These are phyloP conservation scores for Eruca vesicaria DNA, from an alignment of 441 rosid species.

Conservation along the genomic window DNA sequence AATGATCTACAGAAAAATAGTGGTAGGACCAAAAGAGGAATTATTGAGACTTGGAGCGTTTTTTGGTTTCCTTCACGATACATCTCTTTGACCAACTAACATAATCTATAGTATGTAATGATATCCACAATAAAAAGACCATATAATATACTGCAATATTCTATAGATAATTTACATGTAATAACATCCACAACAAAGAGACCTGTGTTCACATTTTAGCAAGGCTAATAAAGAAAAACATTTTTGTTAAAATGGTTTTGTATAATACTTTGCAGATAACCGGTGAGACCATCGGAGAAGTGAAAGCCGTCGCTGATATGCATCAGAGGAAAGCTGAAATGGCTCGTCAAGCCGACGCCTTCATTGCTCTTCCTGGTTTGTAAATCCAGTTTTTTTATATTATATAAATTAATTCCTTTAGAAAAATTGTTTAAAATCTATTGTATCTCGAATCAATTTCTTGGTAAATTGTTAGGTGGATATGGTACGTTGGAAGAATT, in stretches of 20 bases:
- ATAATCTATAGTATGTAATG: not conserved
- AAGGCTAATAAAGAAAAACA: not conserved
- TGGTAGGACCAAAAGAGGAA: conserved; percentile 39
- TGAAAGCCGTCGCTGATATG: conserved; percentile 65
- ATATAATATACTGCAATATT: not conserved
- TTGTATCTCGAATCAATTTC: not conserved
- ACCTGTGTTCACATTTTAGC: conserved; percentile 25
- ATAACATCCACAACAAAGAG: not conserved
- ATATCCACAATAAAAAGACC: not conserved
- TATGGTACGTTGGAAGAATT: conserved; percentile 76
- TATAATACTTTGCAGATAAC: conserved; percentile 43
- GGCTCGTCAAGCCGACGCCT: conserved; percentile 75
- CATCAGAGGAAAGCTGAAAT: conserved; percentile 79
- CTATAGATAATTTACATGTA: not conserved
- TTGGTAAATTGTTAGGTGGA: conserved; percentile 47
- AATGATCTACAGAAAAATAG: conserved; percentile 32
- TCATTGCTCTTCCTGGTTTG: conserved; percentile 76
- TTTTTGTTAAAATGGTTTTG: not conserved
- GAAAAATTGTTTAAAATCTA: not conserved
- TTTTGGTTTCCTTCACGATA: conserved; percentile 29
- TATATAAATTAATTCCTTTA: not conserved
- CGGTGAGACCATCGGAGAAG: conserved; percentile 66
- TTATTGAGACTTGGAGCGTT: conserved; percentile 31
- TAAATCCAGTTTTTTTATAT: not conserved
- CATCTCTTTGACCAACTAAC: conserved; percentile 32